Conservation (phyloP, 345 rosid species). For the Mangifera indica region DNA sequence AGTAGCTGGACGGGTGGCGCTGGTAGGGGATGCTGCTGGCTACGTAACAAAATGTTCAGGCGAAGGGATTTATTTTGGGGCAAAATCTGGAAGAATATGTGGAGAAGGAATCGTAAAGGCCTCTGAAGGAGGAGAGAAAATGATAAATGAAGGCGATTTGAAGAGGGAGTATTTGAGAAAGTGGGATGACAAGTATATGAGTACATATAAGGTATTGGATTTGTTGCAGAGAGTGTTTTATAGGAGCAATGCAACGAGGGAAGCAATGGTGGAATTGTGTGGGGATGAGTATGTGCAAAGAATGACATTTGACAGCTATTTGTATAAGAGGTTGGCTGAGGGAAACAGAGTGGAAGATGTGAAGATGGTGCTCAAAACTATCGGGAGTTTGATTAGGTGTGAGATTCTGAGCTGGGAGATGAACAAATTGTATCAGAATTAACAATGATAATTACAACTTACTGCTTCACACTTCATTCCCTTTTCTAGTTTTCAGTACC, state of each 20-base stretch:
- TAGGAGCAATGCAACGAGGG: conserved; percentile 43
- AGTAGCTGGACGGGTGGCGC: conserved; percentile 54
- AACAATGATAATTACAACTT: too few species aligned
- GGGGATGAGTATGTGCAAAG: conserved; percentile 67
- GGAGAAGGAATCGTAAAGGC: conserved; percentile 63
- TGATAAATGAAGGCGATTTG: conserved; percentile 49
- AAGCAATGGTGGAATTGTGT: conserved; percentile 71
- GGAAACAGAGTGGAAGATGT: conserved; percentile 46
- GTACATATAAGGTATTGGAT: conserved; percentile 53
- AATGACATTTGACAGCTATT: conserved; percentile 66
- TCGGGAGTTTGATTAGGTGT: conserved; percentile 50
- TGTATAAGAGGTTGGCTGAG: conserved; percentile 54
- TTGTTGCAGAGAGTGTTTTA: conserved; percentile 58
- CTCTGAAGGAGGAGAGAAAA: conserved; percentile 48
- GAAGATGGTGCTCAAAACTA: conserved; percentile 40
- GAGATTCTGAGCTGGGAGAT: conserved; percentile 39
- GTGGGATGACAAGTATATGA: conserved; percentile 48
- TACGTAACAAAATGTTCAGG: conserved; percentile 67
- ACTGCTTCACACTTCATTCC: too few species aligned
- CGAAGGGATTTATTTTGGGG: conserved; percentile 70
- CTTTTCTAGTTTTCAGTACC: too few species aligned
- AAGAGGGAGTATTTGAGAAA: conserved; percentile 55
- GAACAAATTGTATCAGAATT: conserved; percentile 21
- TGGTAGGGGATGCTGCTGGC: conserved; percentile 73
- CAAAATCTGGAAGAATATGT: conserved; percentile 67